These are phyloP conservation scores for Schizochytrium sp. DNA, from an alignment of 108 stramenopile genomes.

Conservation along the genomic window DNA sequence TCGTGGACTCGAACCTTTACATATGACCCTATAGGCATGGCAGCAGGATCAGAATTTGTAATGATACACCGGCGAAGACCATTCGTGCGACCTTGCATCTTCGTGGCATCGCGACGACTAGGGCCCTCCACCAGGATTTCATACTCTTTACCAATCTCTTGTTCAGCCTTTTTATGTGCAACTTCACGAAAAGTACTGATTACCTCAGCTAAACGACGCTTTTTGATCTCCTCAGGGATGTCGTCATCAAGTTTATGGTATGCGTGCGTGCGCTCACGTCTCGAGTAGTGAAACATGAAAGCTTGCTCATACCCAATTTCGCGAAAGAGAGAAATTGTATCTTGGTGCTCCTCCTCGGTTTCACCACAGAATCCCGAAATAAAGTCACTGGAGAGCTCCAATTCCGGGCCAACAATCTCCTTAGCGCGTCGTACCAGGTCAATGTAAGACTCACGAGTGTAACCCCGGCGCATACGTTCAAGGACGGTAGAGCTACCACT, in stretches of 20 bases:
- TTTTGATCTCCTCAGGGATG: constrained; percentile 89
- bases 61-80: constrained; percentile 16
- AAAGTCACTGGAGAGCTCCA: constrained; percentile 88
- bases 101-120: neutral
- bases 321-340: constrained; percentile 89
- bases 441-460: constrained; percentile 92
- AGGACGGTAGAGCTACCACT: constrained; percentile 89
- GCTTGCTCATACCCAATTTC: constrained; percentile 91
- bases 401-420: constrained; percentile 86
- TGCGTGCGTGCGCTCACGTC: constrained; percentile 94
- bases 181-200: constrained; percentile 47
- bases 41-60: neutral
- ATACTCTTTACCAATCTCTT: constrained; percentile 39
- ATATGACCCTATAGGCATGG: constrained; percentile 1
- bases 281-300: constrained; percentile 96
- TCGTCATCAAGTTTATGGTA: constrained; percentile 90
- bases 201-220: constrained; percentile 84
- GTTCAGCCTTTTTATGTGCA: neutral
- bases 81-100: constrained; percentile 38
- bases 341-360: constrained; percentile 91
- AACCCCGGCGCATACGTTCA: constrained; percentile 92
- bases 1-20: constrained; percentile 17
- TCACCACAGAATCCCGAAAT: constrained; percentile 98
- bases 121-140: constrained; percentile 74
- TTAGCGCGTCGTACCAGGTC: constrained; percentile 77